A percentile compares a stretch with the other conserved stretches of the same genome.
Conservation (phyloP, 1,139 yeast genomes). For the Suhomyces bribrorum region DNA sequence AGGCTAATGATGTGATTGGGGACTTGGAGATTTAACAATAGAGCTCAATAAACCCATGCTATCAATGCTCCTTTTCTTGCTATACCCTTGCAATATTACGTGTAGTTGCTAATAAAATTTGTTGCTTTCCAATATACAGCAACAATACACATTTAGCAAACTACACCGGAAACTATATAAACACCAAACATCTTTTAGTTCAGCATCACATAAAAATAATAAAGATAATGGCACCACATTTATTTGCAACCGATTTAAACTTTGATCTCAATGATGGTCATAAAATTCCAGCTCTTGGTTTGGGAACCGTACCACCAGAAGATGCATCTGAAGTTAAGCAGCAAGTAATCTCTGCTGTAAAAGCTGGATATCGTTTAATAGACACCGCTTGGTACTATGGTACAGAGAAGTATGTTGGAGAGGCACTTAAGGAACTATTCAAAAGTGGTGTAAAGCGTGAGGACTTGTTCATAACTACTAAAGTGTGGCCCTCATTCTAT, state of each 20-base stretch:
- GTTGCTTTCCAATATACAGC: too few relatives aligned
- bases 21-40: conserved; percentile 34
- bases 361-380: conserved; percentile 44
- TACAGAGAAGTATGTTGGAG: conserved; percentile 50
- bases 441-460: conserved; percentile 54
- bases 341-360: conserved; percentile 41
- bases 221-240: conserved; percentile 4
- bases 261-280: conserved; percentile 34
- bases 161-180: background rate
- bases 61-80: too few relatives aligned
- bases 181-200: background rate
- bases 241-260: conserved; percentile 26
- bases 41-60: too few relatives aligned
- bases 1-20: conserved; percentile 35
- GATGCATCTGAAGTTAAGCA: conserved; percentile 35
- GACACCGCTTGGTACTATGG: conserved; percentile 53
- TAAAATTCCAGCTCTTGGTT: conserved; percentile 40
- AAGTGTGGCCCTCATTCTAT: conserved; percentile 54
- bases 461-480: conserved; percentile 60
- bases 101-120: too few relatives aligned
- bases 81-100: too few relatives aligned
- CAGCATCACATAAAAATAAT: too few relatives aligned
- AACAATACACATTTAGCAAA: background rate
- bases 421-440: conserved; percentile 50
- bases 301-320: conserved; percentile 41